Evolutionary conservation across 2,329 filamentous ascomycete species (phyloP), one percentile per base, ranked within the genome.

Genomic region (Aspergillus brasiliensis): DNA sequence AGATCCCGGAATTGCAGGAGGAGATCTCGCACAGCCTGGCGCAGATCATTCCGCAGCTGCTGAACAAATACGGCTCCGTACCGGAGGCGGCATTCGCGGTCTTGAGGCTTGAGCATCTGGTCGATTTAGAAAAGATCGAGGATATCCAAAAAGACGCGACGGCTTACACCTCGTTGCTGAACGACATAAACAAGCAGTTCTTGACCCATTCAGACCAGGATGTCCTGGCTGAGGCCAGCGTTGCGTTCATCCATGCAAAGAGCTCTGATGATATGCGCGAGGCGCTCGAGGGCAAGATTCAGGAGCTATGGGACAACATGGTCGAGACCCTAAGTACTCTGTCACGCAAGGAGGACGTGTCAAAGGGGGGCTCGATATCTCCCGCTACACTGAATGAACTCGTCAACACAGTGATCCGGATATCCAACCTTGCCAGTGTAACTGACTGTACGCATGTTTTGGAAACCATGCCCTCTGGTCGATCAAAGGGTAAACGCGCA

Each of bases 151-250:
- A 97, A 73, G 92, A 96, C 65, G 87, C 91, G 0, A 88, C 89
- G 1, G 89, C 88, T 2, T 96, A 96, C 71, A 86, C 88, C 6
- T 87, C 89, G 21, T 80, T 98, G 28, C 81, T 99, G 1, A 92
- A 97, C 67, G 93, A 97, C 69, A 92, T 98, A 67, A 92, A 91
- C 74, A 92, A 91, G 59, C 95, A 99, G 69, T 98, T 99, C 78
- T 88, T 90, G 68, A 88, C 92, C n/a, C 95, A 99, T 71, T 91
- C 91, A 46, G 91, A 96, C 69, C 90, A 91, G 68, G 86, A 86
- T 57, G 93, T 98, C 17, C 82, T 99, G 48, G 87, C 87, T 10
- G 93, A 97, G 75, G 94, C 92, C 13, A 89, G 90, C 27, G 84
- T 87, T 21, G 91, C 93, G 5, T 85, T 99, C 38, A 79, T 97